Percentiles rank a stretch among this genome's conserved stretches.
These are phyloP conservation scores for Suillus placidus DNA, from an alignment of 768 basidiomycete species.

Conservation along the genomic window DNA sequence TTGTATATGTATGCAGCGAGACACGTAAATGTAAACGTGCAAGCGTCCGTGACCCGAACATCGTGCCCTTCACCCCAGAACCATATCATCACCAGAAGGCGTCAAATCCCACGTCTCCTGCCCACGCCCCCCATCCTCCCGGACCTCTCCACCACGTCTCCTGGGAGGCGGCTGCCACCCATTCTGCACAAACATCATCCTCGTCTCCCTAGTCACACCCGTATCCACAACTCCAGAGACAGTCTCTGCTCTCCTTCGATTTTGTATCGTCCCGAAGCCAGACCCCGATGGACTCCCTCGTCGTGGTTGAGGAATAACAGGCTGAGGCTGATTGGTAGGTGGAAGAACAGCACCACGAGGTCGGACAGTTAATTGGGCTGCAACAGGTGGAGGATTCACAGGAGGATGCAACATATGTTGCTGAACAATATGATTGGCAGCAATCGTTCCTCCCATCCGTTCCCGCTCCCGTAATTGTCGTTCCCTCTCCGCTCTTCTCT, in stretches of 20 bases:
- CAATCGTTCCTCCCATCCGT: constrained; percentile 16
- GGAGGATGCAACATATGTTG: constrained; percentile 11
- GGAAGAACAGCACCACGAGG: constrained; percentile 34
- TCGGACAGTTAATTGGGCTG: constrained; percentile 24
- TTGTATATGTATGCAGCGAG: background rate
- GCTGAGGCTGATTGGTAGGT: constrained; percentile 15
- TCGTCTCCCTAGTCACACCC: constrained; percentile 15
- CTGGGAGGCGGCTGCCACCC: background rate
- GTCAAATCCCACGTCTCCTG: constrained; percentile 34
- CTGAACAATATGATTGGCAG: constrained; percentile 16
- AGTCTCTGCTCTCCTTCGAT: constrained; percentile 37
- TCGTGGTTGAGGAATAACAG: constrained; percentile 22
- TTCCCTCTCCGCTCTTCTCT: constrained; percentile 43
- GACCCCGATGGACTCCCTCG: constrained; percentile 2
- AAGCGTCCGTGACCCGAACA: background rate
- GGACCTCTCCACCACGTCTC: constrained; percentile 11
- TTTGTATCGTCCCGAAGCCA: constrained; percentile 16
- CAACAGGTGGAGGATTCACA: constrained; percentile 21
- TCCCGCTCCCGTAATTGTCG: constrained; percentile 30
- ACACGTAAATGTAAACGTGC: background rate
- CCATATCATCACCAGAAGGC: constrained; percentile 31
- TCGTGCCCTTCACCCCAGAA: constrained; percentile 29
- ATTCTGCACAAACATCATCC: constrained; percentile 2
- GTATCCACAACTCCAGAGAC: constrained; percentile 34
- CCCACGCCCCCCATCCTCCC: constrained; percentile 21